These are phyloP conservation scores for Avicennia marina DNA, from an alignment of 257 asterid species.

Conservation along the genomic window DNA sequence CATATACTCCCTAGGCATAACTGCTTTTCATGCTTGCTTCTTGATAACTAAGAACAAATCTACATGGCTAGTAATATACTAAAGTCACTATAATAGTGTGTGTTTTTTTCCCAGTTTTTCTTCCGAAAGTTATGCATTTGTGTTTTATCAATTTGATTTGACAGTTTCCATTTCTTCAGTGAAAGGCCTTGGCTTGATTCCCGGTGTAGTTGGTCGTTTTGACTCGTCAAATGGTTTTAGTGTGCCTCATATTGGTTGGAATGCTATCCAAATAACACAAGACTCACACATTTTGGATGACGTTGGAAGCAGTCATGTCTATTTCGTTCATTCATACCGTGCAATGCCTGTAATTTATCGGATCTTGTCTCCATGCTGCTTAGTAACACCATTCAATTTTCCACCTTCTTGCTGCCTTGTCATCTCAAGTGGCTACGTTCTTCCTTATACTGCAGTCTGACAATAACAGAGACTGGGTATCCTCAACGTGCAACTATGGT, in stretches of 20 bases:
- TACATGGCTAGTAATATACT: too few species aligned
- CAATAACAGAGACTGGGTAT: slow-evolving; percentile 81
- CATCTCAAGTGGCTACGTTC: slow-evolving; percentile 18
- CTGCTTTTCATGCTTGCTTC: too few species aligned
- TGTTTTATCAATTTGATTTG: slow-evolving; percentile 16
- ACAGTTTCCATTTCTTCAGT: slow-evolving; percentile 40
- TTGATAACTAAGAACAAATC: too few species aligned
- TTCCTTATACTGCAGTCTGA: slow-evolving; percentile 47
- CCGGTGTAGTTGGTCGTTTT: slow-evolving; percentile 89
- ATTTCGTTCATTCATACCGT: slow-evolving; percentile 93
- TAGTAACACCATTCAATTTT: background rate
- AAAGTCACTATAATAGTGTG: background rate
- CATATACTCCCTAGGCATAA: too few species aligned
- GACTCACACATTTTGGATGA: slow-evolving; percentile 76
- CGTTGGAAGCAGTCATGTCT: slow-evolving; percentile 76
- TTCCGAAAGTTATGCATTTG: background rate
- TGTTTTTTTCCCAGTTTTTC: background rate
- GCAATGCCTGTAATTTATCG: slow-evolving; percentile 66
- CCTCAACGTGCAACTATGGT: slow-evolving; percentile 84
- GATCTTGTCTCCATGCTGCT: slow-evolving; percentile 9
- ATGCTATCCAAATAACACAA: slow-evolving; percentile 56
- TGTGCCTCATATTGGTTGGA: slow-evolving; percentile 99
- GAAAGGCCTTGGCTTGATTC: slow-evolving; percentile 93
- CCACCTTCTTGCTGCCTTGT: slow-evolving; percentile 1
- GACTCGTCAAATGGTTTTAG: slow-evolving; percentile 77